Evolutionary conservation across 495 filamentous ascomycete species (phyloP).

Genomic region (Hypoxylon rickii): DNA sequence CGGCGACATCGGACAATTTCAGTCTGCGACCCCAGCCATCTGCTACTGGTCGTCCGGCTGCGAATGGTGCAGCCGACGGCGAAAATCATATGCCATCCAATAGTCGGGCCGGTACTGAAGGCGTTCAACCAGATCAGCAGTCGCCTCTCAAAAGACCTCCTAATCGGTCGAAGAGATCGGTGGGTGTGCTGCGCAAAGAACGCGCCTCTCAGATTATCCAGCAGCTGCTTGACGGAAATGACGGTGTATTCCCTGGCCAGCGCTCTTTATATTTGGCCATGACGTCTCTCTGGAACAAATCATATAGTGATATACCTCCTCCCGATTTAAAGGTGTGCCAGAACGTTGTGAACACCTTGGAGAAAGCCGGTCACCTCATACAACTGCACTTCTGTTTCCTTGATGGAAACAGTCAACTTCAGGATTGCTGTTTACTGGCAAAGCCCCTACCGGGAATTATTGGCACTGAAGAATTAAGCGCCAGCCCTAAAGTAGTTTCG

Average conservation of each 20-base stretch:
- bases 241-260: slow-evolving; percentile 76
- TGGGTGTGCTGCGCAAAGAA: slow-evolving; percentile 35
- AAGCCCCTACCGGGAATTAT: slow-evolving; percentile 4
- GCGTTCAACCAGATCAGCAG: too few species aligned
- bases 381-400: slow-evolving; percentile 67
- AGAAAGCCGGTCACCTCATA: slow-evolving; percentile 61
- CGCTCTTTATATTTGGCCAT: slow-evolving; percentile 75
- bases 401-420: slow-evolving; percentile 31
- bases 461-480: slow-evolving; percentile 5
- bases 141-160: too few species aligned
- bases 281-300: slow-evolving; percentile 62
- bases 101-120: too few species aligned
- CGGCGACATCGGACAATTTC: background rate
- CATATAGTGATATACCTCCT: slow-evolving; percentile 54
- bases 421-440: slow-evolving; percentile 34
- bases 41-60: too few species aligned
- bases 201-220: slow-evolving; percentile 63
- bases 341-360: slow-evolving; percentile 62
- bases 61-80: too few species aligned
- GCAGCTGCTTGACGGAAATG: slow-evolving; percentile 68
- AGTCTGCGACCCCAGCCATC: background rate
- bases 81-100: too few species aligned
- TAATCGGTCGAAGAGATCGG: slow-evolving; percentile 6
- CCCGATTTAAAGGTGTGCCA: slow-evolving; percentile 46
- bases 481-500: slow-evolving; percentile 32